Conservation (phyloP, 2,329 filamentous ascomycete species). For the Trichoderma koningiopsis region DNA sequence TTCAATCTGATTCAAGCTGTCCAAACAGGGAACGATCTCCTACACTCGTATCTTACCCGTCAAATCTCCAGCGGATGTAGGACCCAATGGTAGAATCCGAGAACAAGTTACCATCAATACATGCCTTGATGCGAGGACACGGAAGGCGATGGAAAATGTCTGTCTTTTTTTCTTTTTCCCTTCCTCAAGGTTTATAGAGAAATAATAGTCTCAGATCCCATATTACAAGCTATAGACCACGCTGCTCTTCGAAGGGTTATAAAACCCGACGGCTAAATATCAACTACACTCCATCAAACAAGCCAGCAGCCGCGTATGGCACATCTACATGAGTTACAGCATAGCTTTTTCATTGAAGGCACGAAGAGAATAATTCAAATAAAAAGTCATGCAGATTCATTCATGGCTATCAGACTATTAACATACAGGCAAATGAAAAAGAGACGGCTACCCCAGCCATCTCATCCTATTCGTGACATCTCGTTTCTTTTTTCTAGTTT, state of each 20-base stretch:
- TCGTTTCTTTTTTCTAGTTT: slow-evolving; percentile 2
- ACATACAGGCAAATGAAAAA: not conserved
- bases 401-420: slow-evolving; percentile 21
- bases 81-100: no score
- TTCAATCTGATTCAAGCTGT: not conserved
- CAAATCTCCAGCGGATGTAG: no score
- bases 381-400: slow-evolving; percentile 17
- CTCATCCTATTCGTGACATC: slow-evolving; percentile 24
- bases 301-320: not conserved
- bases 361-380: not conserved
- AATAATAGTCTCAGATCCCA: not conserved
- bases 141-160: not conserved
- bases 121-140: not conserved
- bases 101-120: not conserved
- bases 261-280: slow-evolving; percentile 14
- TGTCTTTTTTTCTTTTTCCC: not conserved
- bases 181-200: not conserved
- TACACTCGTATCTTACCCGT: no score
- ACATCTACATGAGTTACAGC: not conserved
- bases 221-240: not conserved
- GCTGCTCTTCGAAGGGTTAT: not conserved
- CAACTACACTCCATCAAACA: not conserved
- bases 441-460: not conserved
- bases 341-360: not conserved
- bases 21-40: no score